Evolutionary conservation across 1,139 yeast genomes (phyloP).

Genomic region (Oligophagozyma castellii): DNA sequence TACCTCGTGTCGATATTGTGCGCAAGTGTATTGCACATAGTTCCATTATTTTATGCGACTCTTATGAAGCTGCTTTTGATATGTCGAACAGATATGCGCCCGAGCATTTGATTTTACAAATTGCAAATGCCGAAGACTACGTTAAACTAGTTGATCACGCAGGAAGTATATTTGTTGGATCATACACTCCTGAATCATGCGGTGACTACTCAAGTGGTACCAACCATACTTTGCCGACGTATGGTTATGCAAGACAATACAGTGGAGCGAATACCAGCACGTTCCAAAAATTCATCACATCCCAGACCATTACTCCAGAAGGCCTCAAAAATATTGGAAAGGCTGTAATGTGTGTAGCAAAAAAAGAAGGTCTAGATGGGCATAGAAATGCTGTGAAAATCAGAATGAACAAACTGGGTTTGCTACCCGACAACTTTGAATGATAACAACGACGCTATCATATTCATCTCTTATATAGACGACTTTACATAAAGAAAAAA

Average conservation of each 20-base stretch:
- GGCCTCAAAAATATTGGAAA: slow-evolving; percentile 82
- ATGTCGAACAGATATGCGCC: slow-evolving; percentile 90
- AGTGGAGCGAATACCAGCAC: slow-evolving; percentile 95
- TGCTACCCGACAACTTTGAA: slow-evolving; percentile 23
- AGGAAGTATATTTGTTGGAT: slow-evolving; percentile 93
- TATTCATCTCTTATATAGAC: too few relatives aligned
- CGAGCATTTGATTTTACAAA: slow-evolving; percentile 88
- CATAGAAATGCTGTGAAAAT: slow-evolving; percentile 94
- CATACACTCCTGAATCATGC: slow-evolving; percentile 92
- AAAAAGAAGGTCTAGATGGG: slow-evolving; percentile 90
- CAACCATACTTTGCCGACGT: slow-evolving; percentile 93
- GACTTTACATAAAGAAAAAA: too few relatives aligned
- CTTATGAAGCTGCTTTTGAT: slow-evolving; percentile 63
- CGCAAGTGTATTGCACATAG: slow-evolving; percentile 89
- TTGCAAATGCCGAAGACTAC: slow-evolving; percentile 58
- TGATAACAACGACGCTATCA: too few relatives aligned
- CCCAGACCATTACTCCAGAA: slow-evolving; percentile 75
- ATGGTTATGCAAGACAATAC: slow-evolving; percentile 95
- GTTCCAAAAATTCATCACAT: slow-evolving; percentile 86
- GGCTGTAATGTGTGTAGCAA: slow-evolving; percentile 96
- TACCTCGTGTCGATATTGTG: slow-evolving; percentile 89
- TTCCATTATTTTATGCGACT: slow-evolving; percentile 53
- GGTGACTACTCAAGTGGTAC: slow-evolving; percentile 98
- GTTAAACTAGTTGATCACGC: slow-evolving; percentile 78
- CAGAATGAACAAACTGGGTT: slow-evolving; percentile 70